A percentile compares a stretch with the other conserved stretches of the same genome.
Conservation (phyloP, 2,329 filamentous ascomycete species). For the Neoscytalidium dimidiatum region DNA sequence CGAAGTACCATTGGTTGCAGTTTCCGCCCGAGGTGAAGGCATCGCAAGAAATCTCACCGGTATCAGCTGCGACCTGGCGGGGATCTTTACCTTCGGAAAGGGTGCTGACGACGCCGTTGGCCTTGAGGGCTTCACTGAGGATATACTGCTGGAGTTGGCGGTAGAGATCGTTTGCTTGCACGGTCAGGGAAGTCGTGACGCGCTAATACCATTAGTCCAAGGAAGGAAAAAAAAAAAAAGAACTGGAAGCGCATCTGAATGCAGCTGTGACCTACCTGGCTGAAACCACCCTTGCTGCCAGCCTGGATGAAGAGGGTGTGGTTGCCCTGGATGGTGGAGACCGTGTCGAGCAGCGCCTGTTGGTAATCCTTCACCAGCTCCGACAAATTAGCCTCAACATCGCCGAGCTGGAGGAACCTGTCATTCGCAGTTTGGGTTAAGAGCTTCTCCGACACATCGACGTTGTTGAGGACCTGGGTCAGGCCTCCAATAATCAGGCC, state of each 20-base stretch:
- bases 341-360: neutral
- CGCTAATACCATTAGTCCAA: neutral
- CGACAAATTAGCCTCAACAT: neutral
- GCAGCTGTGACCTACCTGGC: neutral
- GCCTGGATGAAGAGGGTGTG: neutral
- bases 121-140: neutral
- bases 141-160: neutral
- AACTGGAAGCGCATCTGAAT: too few relatives aligned
- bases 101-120: neutral
- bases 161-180: neutral
- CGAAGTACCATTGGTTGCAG: constrained; percentile 8
- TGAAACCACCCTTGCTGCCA: neutral
- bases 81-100: neutral
- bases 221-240: too few relatives aligned
- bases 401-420: neutral
- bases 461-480: neutral
- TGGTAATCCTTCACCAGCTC: neutral
- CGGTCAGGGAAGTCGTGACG: neutral
- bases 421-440: neutral
- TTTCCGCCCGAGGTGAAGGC: neutral
- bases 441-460: constrained; percentile 9
- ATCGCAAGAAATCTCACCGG: constrained; percentile 2
- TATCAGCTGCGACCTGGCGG: neutral
- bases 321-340: neutral
- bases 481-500: constrained; percentile 5